Base-by-base conservation (phyloP, 2,329 filamentous ascomycete species). In the Ramularia collo-cygni region DNA sequence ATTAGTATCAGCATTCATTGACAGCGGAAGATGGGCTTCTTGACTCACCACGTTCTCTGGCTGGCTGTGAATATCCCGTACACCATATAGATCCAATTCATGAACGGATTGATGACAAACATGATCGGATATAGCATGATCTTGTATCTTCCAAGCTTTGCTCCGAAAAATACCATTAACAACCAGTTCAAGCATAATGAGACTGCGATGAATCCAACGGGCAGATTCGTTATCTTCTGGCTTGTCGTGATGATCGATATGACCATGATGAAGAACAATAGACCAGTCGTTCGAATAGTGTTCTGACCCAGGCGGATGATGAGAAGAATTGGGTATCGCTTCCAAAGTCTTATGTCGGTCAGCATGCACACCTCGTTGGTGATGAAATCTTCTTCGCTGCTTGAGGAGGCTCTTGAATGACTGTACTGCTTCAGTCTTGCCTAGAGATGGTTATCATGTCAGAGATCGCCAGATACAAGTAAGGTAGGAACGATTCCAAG, bases 331-430 rank as follows among this genome's bases (percentile, higher is more conserved):
- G 92, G 88, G 63, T 96, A 96, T 24, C 86, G 77, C 61, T 77
- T 84, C 90, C 90, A 96, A 18, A 96, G 72, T 43, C 92, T 79
- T 64, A 85, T 79, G 64, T 96, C 90, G 2, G 92, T 96, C 67
- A 98, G 71, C 92, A 96, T 95, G 67, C 89, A 95, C 6, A 88
- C 90, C 63, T 96, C 90, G 63, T 98, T 98, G 12, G 90, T 95
- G 66, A 96, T 89, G 64, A 95, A 95, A 98, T 59, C 92, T 77
- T 40, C 90, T 82, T 44, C 92, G 81, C 68, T 98, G 92, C 71
- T 96, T 95, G 61, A 95, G 73, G 33, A 98, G 75, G 53, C 84
- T 88, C 42, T 69, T 68, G 63, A 89, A 89, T 2, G 83, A 88
- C 65, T 95, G 88, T 13, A 95, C 90, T 16, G 92, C 90, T 64